These are phyloP conservation scores for Aspergillus niger DNA, from an alignment of 2,329 filamentous ascomycete genomes.

Conservation along the genomic window DNA sequence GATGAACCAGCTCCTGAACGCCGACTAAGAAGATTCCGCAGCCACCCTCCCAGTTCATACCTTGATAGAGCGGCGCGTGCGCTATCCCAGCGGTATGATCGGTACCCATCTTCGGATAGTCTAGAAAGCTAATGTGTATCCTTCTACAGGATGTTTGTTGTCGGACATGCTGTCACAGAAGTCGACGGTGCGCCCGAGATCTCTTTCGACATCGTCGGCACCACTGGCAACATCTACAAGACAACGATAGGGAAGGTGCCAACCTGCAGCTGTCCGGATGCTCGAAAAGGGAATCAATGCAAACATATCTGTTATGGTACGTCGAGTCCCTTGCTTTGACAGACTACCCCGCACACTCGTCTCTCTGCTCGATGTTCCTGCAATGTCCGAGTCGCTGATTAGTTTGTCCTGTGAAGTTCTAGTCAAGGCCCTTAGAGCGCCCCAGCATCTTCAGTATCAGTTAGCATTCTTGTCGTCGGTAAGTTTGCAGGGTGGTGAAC, in stretches of 20 bases:
- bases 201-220: constrained; percentile 59
- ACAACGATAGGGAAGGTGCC: constrained; percentile 56
- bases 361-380: constrained; percentile 16
- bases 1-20: constrained; percentile 36
- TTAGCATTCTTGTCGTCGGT: constrained; percentile 59
- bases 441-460: constrained; percentile 59
- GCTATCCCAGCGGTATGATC: constrained; percentile 46
- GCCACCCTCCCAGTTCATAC: constrained; percentile 49
- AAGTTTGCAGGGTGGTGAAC: constrained; percentile 16
- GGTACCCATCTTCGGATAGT: background rate
- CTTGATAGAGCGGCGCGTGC: constrained; percentile 52
- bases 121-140: background rate
- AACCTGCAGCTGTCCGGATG: constrained; percentile 58
- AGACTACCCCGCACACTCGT: background rate
- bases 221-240: constrained; percentile 65
- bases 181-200: constrained; percentile 52
- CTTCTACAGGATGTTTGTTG: constrained; percentile 56
- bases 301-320: constrained; percentile 64
- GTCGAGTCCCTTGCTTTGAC: constrained; percentile 12
- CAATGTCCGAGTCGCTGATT: constrained; percentile 13
- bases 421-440: constrained; percentile 59
- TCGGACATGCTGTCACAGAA: constrained; percentile 51
- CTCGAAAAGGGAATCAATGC: constrained; percentile 59
- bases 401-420: constrained; percentile 48
- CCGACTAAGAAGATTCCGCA: constrained; percentile 44